Base-by-base conservation (phyloP, 2,329 filamentous ascomycete genomes). In the Colletotrichum sp. region DNA sequence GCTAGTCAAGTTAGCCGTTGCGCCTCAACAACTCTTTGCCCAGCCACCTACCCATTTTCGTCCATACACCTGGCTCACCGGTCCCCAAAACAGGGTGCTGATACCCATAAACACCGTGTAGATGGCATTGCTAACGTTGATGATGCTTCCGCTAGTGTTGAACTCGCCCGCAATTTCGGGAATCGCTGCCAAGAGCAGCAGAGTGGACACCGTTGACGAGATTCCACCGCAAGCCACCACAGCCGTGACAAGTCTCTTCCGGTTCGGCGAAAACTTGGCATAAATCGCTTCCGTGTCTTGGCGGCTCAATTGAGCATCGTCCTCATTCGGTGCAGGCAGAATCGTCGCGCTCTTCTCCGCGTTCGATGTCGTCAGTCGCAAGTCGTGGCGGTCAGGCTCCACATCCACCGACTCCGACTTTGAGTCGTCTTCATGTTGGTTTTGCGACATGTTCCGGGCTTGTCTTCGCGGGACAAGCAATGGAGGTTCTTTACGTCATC, bases 91-190 rank as follows among this genome's bases (percentile, higher is more conserved):
- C 10, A 91, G 88, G 2, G 93, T 90, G 10, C 87, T 89, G 6
- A 94, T 78, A 0, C 92, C 93, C 93, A 95, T 95, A 79, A 93
- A 93, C 2, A 94, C 83, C 85, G 95, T 88, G 79, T 94, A 95
- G n/a, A 95, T 81, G 0, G 93, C 93, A 84, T 95, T 95, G 78
- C 89, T 91, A 48, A 94, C 82, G 80, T 94, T 93, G 80, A 95
- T 92, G 73, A 95, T 89, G 8, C 90, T 90, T 5, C 92, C 93
- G 0, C 90, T 93, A 0, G 93, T 95, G 48, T 86, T 77, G 81
- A 91, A 95, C 9, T 91, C 92, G 7, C 82, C 83, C 2, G 94
- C 93, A 4, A 96, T 92, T 82, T 96, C 94, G 2, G 94, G 94
- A 3, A 94, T 91, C 4, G 94, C 95, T 2, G 94, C 89, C 14